Evolutionary conservation across 345 rosid species (phyloP), one percentile per base, ranked within the genome.

Genomic region (Populus euphratica): DNA sequence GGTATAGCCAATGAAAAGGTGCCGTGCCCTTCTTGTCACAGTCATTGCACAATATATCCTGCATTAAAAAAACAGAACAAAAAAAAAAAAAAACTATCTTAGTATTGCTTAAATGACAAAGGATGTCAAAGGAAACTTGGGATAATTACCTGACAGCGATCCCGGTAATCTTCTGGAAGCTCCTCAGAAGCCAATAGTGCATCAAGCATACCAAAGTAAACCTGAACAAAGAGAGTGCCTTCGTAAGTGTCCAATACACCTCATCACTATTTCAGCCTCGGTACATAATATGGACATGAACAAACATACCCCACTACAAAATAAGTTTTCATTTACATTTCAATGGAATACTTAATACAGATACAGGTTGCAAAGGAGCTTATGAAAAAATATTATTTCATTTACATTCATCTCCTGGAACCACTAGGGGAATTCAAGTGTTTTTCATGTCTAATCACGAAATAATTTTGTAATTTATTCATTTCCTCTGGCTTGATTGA

Each of bases 1-100:
- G 98, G 83, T 93, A 91, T 47, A 93, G 82, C 98, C 98, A 93
- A 70, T 93, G 98, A 88, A 93, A 93, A 63, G 75, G 76, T 47
- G 94, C 79, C 0, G 80, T 85, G 54, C 96, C 90, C 81, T 90
- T 93, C 78, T 80, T 80, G 77, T 91, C 92, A 68, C 98, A 93
- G 70, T 93, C 98, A 52, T 91, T 93, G 83, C 98, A 91, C 25
- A 91, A 80, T 70, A 93, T 85, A 36, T 89, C 92, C 98, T 91
- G 87, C 54, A 83, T 74, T 33, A 31, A 31, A 31, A 31, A 31
- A 31, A 31, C 4, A 33, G 29, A 31, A 31, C 33, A 33, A 33
- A 33, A 33, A 33, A 33, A 33, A 33, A 33, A 44, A 8, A 47
- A 50, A 54, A 43, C 44, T 36, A 62, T 31, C 13, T 70, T 62